Percentiles rank a stretch among this genome's conserved stretches.
Evolutionary conservation across 2,329 filamentous ascomycete genomes (phyloP).

Genomic region (Fusarium tricinctum): DNA sequence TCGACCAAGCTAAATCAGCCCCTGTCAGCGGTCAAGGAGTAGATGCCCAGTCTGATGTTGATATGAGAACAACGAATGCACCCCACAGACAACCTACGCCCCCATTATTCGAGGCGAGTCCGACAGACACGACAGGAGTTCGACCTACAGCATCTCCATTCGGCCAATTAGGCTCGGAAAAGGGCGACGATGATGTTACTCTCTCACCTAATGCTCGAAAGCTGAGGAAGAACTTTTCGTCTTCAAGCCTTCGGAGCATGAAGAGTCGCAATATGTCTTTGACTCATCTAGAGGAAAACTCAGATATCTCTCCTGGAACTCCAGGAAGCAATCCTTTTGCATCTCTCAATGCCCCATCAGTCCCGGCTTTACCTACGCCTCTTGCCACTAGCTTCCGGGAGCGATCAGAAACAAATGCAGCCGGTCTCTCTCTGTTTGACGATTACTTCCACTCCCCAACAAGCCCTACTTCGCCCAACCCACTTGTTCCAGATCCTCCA

Average conservation of each 20-base stretch:
- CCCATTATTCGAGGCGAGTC: slow-evolving; percentile 48
- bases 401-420: slow-evolving; percentile 67
- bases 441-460: slow-evolving; percentile 80
- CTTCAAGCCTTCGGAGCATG: slow-evolving; percentile 77
- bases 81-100: slow-evolving; percentile 47
- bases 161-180: slow-evolving; percentile 51
- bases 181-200: slow-evolving; percentile 59
- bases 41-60: slow-evolving; percentile 13
- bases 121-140: slow-evolving; percentile 45
- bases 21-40: slow-evolving; percentile 23
- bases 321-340: slow-evolving; percentile 78
- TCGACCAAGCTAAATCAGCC: slow-evolving; percentile 35
- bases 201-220: slow-evolving; percentile 67
- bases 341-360: slow-evolving; percentile 61
- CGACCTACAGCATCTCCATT: slow-evolving; percentile 51
- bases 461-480: slow-evolving; percentile 75
- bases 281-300: slow-evolving; percentile 71
- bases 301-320: slow-evolving; percentile 79
- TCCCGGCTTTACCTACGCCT: slow-evolving; percentile 78
- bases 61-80: slow-evolving; percentile 21
- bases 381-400: slow-evolving; percentile 73
- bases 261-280: slow-evolving; percentile 81
- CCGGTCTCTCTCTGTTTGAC: slow-evolving; percentile 85
- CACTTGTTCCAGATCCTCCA: slow-evolving; percentile 74
- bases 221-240: slow-evolving; percentile 76